A percentile compares a stretch with the other conserved stretches of the same genome.
Evolutionary conservation across 495 filamentous ascomycete species (phyloP).

Genomic region (Penicillium roqueforti): DNA sequence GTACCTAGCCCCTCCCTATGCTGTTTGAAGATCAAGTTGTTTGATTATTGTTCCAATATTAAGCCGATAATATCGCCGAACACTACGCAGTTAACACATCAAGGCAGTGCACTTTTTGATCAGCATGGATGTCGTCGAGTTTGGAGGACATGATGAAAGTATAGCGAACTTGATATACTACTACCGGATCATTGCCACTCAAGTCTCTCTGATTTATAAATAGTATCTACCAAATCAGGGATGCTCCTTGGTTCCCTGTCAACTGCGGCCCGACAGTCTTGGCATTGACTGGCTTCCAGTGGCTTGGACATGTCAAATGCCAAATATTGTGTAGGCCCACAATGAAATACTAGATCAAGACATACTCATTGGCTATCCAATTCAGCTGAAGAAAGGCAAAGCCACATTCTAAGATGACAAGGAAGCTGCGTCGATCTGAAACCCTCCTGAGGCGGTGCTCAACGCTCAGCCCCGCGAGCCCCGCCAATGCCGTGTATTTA

Average conservation of each 20-base stretch:
- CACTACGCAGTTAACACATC: not conserved
- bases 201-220: not conserved
- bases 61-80: not conserved
- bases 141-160: not conserved
- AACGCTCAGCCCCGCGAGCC: slow-evolving; percentile 14
- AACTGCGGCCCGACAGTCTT: not conserved
- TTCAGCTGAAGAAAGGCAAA: not conserved
- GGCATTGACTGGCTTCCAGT: not conserved
- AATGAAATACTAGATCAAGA: not conserved
- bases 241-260: slow-evolving; percentile 1
- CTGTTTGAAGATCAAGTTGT: not conserved
- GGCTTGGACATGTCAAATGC: not conserved
- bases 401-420: not conserved
- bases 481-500: slow-evolving; percentile 10
- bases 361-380: not conserved
- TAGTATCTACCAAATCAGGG: not conserved
- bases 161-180: not conserved
- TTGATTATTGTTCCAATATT: not conserved
- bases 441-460: slow-evolving; percentile 16
- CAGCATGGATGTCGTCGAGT: not conserved
- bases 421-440: slow-evolving; percentile 16
- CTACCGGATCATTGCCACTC: not conserved
- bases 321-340: not conserved
- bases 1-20: not conserved
- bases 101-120: not conserved